These are phyloP conservation scores for Pisolithus thermaeus DNA, from an alignment of 1,284 basidiomycete genomes.

Conservation along the genomic window DNA sequence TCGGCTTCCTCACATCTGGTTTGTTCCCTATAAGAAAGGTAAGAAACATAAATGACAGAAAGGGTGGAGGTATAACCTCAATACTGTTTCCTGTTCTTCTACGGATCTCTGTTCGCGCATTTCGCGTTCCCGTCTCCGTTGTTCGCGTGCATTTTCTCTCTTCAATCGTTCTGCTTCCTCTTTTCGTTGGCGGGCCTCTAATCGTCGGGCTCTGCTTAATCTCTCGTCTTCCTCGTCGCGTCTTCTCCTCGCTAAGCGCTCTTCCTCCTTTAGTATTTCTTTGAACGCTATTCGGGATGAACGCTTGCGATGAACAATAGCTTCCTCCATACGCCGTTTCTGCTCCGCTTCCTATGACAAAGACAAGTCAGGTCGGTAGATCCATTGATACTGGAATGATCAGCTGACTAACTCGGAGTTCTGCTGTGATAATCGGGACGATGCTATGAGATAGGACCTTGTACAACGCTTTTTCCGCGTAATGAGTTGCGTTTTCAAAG, in stretches of 20 bases:
- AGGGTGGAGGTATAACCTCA: slow-evolving; percentile 10
- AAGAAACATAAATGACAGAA: slow-evolving; percentile 9
- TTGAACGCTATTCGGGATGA: slow-evolving; percentile 77
- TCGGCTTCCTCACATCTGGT: background rate
- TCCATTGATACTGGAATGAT: slow-evolving; percentile 1
- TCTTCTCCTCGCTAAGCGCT: slow-evolving; percentile 44
- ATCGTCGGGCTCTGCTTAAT: slow-evolving; percentile 51
- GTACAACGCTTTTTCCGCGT: slow-evolving; percentile 72
- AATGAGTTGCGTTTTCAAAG: slow-evolving; percentile 73
- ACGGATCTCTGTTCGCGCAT: slow-evolving; percentile 22
- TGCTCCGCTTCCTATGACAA: slow-evolving; percentile 53
- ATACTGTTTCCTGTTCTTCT: slow-evolving; percentile 5
- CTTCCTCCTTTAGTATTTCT: slow-evolving; percentile 68
- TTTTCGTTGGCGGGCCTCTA: slow-evolving; percentile 57
- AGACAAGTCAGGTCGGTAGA: slow-evolving; percentile 1
- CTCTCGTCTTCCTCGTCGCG: slow-evolving; percentile 63
- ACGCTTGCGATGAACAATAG: slow-evolving; percentile 73
- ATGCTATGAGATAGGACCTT: slow-evolving; percentile 61
- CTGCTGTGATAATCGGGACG: slow-evolving; percentile 60
- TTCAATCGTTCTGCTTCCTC: slow-evolving; percentile 59
- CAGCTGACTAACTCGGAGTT: slow-evolving; percentile 45
- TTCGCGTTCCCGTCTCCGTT: slow-evolving; percentile 47
- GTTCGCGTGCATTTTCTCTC: slow-evolving; percentile 52
- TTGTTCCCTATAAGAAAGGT: slow-evolving; percentile 13
- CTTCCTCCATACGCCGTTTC: slow-evolving; percentile 58